Evolutionary conservation across 192 early-diverging fungal species (phyloP).

Genomic region (Coemansia sp.): DNA sequence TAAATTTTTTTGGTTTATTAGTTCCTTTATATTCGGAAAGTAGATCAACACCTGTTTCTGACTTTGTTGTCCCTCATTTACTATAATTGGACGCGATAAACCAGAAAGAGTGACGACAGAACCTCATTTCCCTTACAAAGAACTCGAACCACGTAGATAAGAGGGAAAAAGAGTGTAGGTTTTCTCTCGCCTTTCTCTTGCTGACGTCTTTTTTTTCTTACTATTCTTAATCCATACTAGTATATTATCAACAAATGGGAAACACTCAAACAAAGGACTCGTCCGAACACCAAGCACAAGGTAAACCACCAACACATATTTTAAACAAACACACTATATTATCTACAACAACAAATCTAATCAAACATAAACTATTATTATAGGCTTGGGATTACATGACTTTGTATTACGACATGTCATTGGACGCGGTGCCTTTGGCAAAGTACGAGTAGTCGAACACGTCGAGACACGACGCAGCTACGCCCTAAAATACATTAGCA

Average conservation of each 20-base stretch:
- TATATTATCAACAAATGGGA: not conserved
- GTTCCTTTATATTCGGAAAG: too few relatives aligned
- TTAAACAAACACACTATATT: not conserved
- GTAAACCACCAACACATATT: not conserved
- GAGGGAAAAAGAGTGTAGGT: not conserved
- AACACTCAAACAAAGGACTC: slow-evolving; percentile 6
- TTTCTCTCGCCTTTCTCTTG: too few relatives aligned
- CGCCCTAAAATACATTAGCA: slow-evolving; percentile 94
- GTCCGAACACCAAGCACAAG: not conserved
- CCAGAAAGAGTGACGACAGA: not conserved
- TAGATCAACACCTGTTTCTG: too few relatives aligned
- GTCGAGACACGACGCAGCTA: slow-evolving; percentile 72
- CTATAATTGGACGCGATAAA: not conserved
- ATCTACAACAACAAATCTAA: not conserved
- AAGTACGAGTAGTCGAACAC: slow-evolving; percentile 88
- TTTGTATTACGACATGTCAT: slow-evolving; percentile 86
- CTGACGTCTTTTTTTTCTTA: not conserved
- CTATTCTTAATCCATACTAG: not conserved
- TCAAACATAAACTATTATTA: slow-evolving; percentile 1
- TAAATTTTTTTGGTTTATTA: too few relatives aligned
- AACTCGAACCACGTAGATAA: not conserved
- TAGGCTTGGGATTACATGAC: slow-evolving; percentile 62
- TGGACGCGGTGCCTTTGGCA: slow-evolving; percentile 88
- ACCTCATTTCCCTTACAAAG: slow-evolving; percentile 4
- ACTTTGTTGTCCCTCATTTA: not conserved